Evolutionary conservation across 306 rosid species (phyloP).

Genomic region (Sphenostylis stenocarpa): DNA sequence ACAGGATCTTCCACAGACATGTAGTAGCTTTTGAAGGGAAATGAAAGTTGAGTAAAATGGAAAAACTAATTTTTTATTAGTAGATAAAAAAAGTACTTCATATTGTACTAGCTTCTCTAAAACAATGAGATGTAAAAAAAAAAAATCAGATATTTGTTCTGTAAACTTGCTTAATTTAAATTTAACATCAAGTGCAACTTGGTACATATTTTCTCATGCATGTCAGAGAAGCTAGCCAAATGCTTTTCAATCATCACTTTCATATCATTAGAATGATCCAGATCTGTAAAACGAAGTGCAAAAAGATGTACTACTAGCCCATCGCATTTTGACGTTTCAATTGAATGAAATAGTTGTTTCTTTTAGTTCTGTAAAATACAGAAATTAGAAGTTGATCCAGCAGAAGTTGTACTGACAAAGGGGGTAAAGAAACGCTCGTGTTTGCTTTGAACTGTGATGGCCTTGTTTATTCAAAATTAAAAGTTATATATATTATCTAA

Average conservation of each 20-base stretch:
- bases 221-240: background rate
- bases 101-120: background rate
- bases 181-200: background rate
- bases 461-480: background rate
- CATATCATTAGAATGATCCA: background rate
- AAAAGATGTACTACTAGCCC: background rate
- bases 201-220: background rate
- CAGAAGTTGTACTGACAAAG: background rate
- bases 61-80: background rate
- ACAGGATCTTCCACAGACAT: background rate
- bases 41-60: background rate
- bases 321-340: background rate
- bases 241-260: background rate
- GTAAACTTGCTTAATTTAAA: too few relatives aligned
- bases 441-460: background rate
- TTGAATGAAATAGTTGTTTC: background rate
- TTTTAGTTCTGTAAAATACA: background rate
- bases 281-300: background rate
- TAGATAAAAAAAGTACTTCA: background rate
- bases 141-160: too few relatives aligned
- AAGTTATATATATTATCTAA: slow-evolving; percentile 15
- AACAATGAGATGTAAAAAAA: too few relatives aligned
- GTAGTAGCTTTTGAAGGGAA: background rate
- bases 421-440: background rate
- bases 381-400: background rate